These are phyloP conservation scores for Cornus controversa DNA, from an alignment of 148 eudicot species.

Conservation along the genomic window DNA sequence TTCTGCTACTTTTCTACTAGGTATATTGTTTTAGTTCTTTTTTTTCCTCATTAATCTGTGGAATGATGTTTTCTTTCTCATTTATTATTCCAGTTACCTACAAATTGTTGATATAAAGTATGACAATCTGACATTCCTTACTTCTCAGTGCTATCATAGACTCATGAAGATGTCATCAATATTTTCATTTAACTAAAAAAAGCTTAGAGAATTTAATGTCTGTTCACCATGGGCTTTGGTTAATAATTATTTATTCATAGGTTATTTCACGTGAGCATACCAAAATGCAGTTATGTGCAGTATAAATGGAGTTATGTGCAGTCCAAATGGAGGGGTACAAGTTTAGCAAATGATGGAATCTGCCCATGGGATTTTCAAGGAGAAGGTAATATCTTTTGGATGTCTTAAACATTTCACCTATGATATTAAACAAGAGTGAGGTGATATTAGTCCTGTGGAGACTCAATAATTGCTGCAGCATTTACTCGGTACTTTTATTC, in stretches of 20 bases:
- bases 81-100: neutral
- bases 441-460: neutral
- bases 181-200: neutral
- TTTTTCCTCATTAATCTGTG: neutral
- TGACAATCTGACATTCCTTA: neutral
- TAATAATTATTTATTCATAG: neutral
- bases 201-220: neutral
- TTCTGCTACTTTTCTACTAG: conserved; percentile 12
- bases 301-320: neutral
- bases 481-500: too few relatives aligned
- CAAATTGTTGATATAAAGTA: neutral
- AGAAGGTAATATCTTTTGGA: too few relatives aligned
- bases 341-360: too few relatives aligned
- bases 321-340: neutral
- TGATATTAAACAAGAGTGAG: neutral
- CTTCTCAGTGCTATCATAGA: neutral
- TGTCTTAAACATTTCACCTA: too few relatives aligned
- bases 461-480: neutral
- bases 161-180: neutral
- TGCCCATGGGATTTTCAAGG: too few relatives aligned
- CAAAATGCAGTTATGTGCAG: too few relatives aligned
- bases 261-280: neutral
- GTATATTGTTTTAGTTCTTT: conserved; percentile 11
- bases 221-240: neutral
- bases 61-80: neutral